Evolutionary conservation across 148 eudicot genomes (phyloP), one percentile per base, ranked within the genome.

Genomic region (Limonium bicolor): DNA sequence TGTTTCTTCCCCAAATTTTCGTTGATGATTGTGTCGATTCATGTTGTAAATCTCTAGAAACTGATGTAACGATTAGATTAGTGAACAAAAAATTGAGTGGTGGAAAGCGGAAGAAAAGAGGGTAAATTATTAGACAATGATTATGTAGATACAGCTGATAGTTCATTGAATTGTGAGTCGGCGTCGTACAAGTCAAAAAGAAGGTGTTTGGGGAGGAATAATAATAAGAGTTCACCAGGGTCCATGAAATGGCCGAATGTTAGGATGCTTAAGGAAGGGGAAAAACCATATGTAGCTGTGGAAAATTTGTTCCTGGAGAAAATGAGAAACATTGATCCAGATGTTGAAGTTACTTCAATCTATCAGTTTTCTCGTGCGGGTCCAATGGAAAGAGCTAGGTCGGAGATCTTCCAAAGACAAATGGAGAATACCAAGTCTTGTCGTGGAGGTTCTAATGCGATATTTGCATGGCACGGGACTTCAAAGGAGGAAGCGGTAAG

Each of bases 391-490:
- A 53, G 30, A 33, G 83, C 80, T 0, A 54, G 77, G 12, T 45
- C 13, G 17, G 65, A 64, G 13, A 62, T 60, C 17, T 76, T 80
- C 46, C 37, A 41, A 18, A 76, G 52, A 58, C 74, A 64, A 42
- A 32, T 59, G 58, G 68, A 67, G 68, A 11, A 38, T 3, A 67
- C 53, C 0, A 55, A 64, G 60, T 54, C 33, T 42, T 59, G 58
- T 37, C 72, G 83, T 48, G 80, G 80, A 6, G 50, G 33, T 13
- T 38, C 74, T 4, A 67, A 63, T 4, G 27, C 56, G 46, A 46
- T 46, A 7, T 80, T 50, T 21, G 90, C 68, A 17, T 80, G 90
- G 90, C 43, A 64, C 35, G 78, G 80, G 36, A 29, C 72, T 0
- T 66, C 77, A 2, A 62, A 62, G 42, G 29, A 62, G 46, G 72